Evolutionary conservation across 345 rosid species (phyloP), one percentile per base, ranked within the genome.

Genomic region (Odontarrhena argentea): DNA sequence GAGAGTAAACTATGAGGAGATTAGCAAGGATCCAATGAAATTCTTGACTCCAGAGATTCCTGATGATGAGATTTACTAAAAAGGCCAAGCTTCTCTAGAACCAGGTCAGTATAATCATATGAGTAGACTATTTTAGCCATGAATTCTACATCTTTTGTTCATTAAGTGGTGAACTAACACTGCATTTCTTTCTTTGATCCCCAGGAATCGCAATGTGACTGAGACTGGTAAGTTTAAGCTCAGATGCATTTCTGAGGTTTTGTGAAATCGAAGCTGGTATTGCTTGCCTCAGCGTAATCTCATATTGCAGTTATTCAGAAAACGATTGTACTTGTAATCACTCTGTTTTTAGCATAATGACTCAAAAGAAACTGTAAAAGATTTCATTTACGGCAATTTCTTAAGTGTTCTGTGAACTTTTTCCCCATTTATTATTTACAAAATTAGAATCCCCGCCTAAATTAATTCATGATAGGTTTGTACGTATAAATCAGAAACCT

Each of bases 1-100:
- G 24, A 88, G 73, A 22, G 68, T 84, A 40, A 83, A 77, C 73
- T 85, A 76, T 30, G 82, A 80, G 56, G 85, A 84, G 67, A 79
- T 88, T 32, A 74, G 84, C 26, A 78, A 84, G 74, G 96, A 90
- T 77, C 92, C 89, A 4, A 82, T 65, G 86, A 88, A 94, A 61
- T 88, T 87, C 86, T 75, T 88, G 85, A 84, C 81, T 35, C 96
- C 97, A 0, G 91, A 88, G 77, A 77, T 94, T 38, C 99, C 99
- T 9, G 96, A 91, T 56, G 96, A 91, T 53, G 97, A 94, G 78
- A 88, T 94, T 67, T 87, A 74, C 85, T 88, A 79, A 83, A 58
- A 38, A 38, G 11, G 69, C 1, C 32, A 42, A 45, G 60, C 45
- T 44, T 47, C 6, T 32, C 51, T 36, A 18, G 47, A 38, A 58